Evolutionary conservation across 2,329 filamentous ascomycete species (phyloP).

Genomic region (Zarea fungicola): DNA sequence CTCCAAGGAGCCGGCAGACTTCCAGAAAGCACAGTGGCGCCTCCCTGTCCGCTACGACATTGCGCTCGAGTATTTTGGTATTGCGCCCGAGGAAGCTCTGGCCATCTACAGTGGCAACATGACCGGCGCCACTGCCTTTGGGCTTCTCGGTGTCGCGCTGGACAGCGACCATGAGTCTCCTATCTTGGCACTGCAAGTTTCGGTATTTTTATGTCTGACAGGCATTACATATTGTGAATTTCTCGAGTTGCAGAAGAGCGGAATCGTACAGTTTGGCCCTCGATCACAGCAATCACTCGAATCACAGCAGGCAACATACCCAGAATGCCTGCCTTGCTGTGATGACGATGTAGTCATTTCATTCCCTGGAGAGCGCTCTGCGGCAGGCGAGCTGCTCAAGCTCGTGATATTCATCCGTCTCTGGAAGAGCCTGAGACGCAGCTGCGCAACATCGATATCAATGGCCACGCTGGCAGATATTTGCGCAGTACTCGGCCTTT

Average conservation of each 20-base stretch:
- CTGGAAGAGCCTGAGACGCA: not conserved
- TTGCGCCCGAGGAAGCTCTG: not conserved
- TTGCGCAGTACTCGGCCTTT: conserved; percentile 1
- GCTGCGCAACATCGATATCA: not conserved
- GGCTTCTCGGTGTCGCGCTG: not conserved
- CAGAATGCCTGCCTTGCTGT: conserved; percentile 7
- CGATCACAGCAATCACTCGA: not conserved
- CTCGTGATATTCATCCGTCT: conserved; percentile 8
- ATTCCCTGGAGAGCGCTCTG: not conserved
- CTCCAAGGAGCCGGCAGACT: conserved; percentile 1
- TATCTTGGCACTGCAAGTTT: not conserved
- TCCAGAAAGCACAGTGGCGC: not conserved
- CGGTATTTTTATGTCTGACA: not conserved
- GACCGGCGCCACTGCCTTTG: not conserved
- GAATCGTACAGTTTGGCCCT: not conserved
- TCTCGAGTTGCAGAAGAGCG: conserved; percentile 1
- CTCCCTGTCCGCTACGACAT: conserved; percentile 6
- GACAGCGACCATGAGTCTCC: not conserved
- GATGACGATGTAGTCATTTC: not conserved
- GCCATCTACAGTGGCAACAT: conserved; percentile 6
- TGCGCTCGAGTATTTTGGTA: conserved; percentile 2
- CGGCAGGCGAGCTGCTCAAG: not conserved
- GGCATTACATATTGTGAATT: conserved; percentile 11
- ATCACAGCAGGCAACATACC: not conserved
- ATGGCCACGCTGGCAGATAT: conserved; percentile 4